These are phyloP conservation scores for Globisporangium irregulare DNA, from an alignment of 352 stramenopile species.

Conservation along the genomic window DNA sequence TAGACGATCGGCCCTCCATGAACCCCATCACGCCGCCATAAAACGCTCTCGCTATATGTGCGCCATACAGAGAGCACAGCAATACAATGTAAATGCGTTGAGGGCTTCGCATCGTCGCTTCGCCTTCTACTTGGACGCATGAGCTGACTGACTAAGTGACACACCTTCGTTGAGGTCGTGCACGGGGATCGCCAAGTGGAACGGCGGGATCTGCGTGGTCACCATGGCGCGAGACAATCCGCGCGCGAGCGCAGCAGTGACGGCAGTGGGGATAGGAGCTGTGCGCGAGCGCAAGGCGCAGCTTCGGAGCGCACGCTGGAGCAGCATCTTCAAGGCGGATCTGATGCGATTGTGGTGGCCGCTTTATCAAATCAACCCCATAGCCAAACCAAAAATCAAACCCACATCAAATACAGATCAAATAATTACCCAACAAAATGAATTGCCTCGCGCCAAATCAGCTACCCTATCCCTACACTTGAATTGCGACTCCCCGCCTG, in stretches of 20 bases:
- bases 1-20: conserved; percentile 87
- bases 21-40: conserved; percentile 92
- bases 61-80: not conserved
- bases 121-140: not conserved
- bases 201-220: conserved; percentile 51
- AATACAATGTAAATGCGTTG: not conserved
- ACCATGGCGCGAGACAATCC: conserved; percentile 2
- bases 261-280: too few relatives aligned
- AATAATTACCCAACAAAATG: too few relatives aligned
- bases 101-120: not conserved
- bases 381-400: too few relatives aligned
- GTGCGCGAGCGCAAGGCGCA: not conserved
- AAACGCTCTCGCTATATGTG: conserved; percentile 83
- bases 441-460: too few relatives aligned
- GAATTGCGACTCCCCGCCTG: not conserved
- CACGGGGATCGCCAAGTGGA: conserved; percentile 94
- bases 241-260: too few relatives aligned
- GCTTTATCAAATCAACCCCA: too few relatives aligned
- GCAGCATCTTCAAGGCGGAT: conserved; percentile 3
- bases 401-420: too few relatives aligned
- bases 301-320: conserved; percentile 9
- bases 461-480: too few relatives aligned
- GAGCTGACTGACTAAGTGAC: not conserved
- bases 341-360: not conserved
- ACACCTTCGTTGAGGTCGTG: conserved; percentile 86